Evolutionary conservation across 306 rosid genomes (phyloP), one percentile per base, ranked within the genome.

Genomic region (Dryas drummondii): DNA sequence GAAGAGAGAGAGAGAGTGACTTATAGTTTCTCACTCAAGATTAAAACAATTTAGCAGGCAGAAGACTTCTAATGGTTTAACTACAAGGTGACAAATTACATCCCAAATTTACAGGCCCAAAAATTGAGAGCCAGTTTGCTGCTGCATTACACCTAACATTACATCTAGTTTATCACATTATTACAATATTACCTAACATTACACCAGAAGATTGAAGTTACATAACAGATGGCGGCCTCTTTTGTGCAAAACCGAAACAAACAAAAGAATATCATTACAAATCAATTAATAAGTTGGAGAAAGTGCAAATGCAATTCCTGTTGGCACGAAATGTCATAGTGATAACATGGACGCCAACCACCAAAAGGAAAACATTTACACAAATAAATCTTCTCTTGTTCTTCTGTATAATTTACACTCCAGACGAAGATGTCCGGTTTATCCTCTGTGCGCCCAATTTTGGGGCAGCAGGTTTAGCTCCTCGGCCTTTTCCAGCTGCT

Each of bases 401-500:
- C 26, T 75, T 70, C 68, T 70, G 65, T 54, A 56, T 14, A 40
- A 19, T 79, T 89, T 88, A 90, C 87, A 80, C 81, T 66, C 93
- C 97, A 13, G 93, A 80, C 3, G 86, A 82, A 40, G 97, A 85
- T 4, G 97, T 81, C 78, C 98, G 92, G 82, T 83, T 90, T 80
- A 92, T 87, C 85, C 96, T 85, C 67, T 92, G 99, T 68, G 99
- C 99, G 56, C 99, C 98, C 76, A 96, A 77, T 75, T 88, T 92
- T 15, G 82, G 86, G 76, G 96, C 91, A 64, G 93, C 84, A 0
- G 97, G 87, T 87, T 86, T 94, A 47, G 88, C 83, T 76, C 92
- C 97, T 75, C 94, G 87, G 32, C 94, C 94, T 81, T 92, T 75
- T 49, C 92, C 93, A 59, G 84, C 68, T 32, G 88, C 79, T 17